Evolutionary conservation across 257 asterid genomes (phyloP), one percentile per base, ranked within the genome.

Genomic region (Nyctanthes arbortristis): DNA sequence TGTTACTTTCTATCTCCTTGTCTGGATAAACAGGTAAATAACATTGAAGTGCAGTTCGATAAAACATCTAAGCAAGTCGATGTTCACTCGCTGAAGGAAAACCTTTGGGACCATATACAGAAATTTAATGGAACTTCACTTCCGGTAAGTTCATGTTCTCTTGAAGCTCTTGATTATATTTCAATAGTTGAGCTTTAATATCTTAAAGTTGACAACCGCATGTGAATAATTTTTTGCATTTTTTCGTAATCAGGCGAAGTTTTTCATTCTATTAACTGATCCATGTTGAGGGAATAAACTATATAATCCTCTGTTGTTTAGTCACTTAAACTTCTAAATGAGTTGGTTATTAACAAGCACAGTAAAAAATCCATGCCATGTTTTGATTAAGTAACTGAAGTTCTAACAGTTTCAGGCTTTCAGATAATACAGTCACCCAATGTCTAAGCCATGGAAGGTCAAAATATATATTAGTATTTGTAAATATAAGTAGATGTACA

Each of bases 51-150:
- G 37, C 84, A 84, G 72, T 94, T 91, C 45, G 99, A 94, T 61
- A 94, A 79, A 75, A 86, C 93, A 63, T 91, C 97, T 29, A 94
- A 89, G 80, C 97, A 86, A 76, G 99, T 94, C 43, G 97, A 94
- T 78, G 97, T 94, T 67, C 99, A 91, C 65, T 86, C 64, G 57
- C 95, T 94, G 27, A 94, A 94, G 84, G 95, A 86, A 81, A 88
- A 90, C 14, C 88, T 94, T 16, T 94, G 99, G 97, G 86, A 75
- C 70, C 93, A 82, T 52, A 84, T 89, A 27, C 88, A 63, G 60
- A 77, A 79, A 65, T 31, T 72, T 47, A 75, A 82, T 67, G 75
- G 70, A 61, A 79, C 66, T 59, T 43, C 81, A 61, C 59, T 45
- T 67, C 83, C 82, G 95, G 99, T 88, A 75, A 68, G 43, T 71